Base-by-base conservation (phyloP, 192 early-diverging fungal species). In the Spizellomyces sp. region DNA sequence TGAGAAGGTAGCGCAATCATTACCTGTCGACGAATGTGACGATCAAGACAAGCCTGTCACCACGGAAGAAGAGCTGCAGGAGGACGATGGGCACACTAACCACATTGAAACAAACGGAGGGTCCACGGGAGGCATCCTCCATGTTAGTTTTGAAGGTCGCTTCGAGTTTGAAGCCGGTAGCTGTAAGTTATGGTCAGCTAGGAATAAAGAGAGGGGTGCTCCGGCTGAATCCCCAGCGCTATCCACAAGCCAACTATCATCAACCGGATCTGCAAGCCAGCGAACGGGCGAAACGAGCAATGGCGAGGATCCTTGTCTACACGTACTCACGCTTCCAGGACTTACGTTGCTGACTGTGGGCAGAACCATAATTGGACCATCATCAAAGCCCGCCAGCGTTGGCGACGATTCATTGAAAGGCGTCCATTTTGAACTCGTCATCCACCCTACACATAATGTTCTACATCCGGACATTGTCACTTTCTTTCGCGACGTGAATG, bases 401-500 rank as follows among this genome's bases (percentile, higher is more conserved):
- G 9, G 58, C 6, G 19, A 50, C 7, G n/a, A 27, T 9, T 45
- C 43, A 10, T 62, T 71, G 44, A 42, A 57, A 36, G n/a, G 10
- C 2, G 19, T 60, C 14, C 86, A 89, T 73, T 78, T 86, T 9
- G 88, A 90, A 56, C 75, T 92, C 22, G 69, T 87, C 52, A 84
- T 92, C 64, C 86, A 87, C 66, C 75, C 85, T 45, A 91, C 91
- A 56, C 80, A 91, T 55, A 93, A 93, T 66, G 83, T 79, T 0
- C 62, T 93, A 10, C 85, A 90, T 72, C 92, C 92, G 12, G 84
- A 88, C 0, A 73, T 93, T 12, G 80, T 93, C 0, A 79, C 82
- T 5, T 92, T 93, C 65, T 83, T 91, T 50, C 81, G 86, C 70
- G 87, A 92, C n/a, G 76, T 89, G 17, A 79, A 84, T 5, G 77